Conservation (phyloP, 176 grass and related monocot species). For the Poa annua region DNA sequence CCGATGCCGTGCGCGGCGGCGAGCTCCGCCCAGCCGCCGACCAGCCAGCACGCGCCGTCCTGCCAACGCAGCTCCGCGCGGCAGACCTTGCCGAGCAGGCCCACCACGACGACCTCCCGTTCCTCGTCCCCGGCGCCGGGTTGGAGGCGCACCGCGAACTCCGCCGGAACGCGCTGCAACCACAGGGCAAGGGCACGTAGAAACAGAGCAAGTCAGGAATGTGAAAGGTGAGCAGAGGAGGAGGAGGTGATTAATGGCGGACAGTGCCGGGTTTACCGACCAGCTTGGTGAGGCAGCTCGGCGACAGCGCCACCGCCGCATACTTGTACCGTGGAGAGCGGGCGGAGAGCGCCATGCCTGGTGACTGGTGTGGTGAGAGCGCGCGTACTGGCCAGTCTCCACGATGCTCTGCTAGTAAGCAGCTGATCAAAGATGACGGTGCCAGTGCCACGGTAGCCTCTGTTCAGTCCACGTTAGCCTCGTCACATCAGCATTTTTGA, state of each 20-base stretch:
- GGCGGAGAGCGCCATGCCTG: constrained; percentile 24
- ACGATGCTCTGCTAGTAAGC: too few species aligned
- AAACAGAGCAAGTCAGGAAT: neutral
- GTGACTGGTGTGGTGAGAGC: neutral
- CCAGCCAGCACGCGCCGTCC: constrained; percentile 26
- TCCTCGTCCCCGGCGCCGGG: constrained; percentile 7
- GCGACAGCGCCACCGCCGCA: constrained; percentile 32
- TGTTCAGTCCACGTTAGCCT: too few species aligned
- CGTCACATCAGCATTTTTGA: too few species aligned
- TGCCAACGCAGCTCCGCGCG: constrained; percentile 34
- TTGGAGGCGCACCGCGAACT: constrained; percentile 37
- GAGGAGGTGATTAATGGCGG: neutral
- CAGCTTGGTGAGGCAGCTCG: constrained; percentile 31
- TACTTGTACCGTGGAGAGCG: constrained; percentile 28
- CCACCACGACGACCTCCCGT: constrained; percentile 16
- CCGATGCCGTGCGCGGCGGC: constrained; percentile 32
- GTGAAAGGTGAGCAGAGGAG: neutral
- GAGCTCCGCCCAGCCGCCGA: constrained; percentile 35
- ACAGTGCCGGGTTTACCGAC: neutral
- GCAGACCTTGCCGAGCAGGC: constrained; percentile 47
- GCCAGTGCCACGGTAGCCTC: too few species aligned
- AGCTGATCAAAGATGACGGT: too few species aligned
- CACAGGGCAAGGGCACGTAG: neutral
- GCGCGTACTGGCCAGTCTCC: too few species aligned
- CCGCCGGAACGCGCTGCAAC: constrained; percentile 22